Evolutionary conservation across 2,329 filamentous ascomycete species (phyloP), one percentile per base, ranked within the genome.

Genomic region (Capronia coronata): DNA sequence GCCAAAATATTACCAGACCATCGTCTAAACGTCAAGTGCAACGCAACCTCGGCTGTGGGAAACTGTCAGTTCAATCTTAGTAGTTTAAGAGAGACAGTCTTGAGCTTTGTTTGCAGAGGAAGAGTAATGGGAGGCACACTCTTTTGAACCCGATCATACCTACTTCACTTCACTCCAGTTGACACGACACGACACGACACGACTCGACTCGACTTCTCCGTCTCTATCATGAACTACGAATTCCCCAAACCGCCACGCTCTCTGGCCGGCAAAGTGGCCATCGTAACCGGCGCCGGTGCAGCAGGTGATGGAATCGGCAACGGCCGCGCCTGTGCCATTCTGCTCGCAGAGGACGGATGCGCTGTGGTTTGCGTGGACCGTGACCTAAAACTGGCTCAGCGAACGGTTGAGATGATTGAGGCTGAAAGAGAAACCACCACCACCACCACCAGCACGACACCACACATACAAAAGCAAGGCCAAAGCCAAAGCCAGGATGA

Each of bases 211-310:
- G 6, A 13, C 6, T 11, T 16, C 10, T 34, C 2, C 1, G n/a
- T 10, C 30, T 34, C 30, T 6, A 14, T 3, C 13, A 52, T 56
- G 44, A 45, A 56, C 25, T 54, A 51, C 48, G 6, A 22, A 18
- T 52, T 55, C 40, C 56, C 51, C 37, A 58, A 58, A 35, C 58
- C 58, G n/a, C 48, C 55, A 11, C 51, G 57, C n/a, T 52, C 52
- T 2, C 48, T 61, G 2, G 16, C 35, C 1, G 46, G 39, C 38
- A 55, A 54, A 37, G 57, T 61, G 13, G 74, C 76, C 38, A 77
- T 82, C 45, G 73, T 82, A 22, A 80, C 78, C 0, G 78, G 78
- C n/a, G 78, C 79, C 11, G 78, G 79, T 13, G 75, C 74, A 46
- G 65, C 68, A 19, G 75, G 72, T 23, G 73, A 78, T 34, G 79